Evolutionary conservation across 495 filamentous ascomycete genomes (phyloP), one percentile per base, ranked within the genome.

Genomic region (Schizothecium vesticola): DNA sequence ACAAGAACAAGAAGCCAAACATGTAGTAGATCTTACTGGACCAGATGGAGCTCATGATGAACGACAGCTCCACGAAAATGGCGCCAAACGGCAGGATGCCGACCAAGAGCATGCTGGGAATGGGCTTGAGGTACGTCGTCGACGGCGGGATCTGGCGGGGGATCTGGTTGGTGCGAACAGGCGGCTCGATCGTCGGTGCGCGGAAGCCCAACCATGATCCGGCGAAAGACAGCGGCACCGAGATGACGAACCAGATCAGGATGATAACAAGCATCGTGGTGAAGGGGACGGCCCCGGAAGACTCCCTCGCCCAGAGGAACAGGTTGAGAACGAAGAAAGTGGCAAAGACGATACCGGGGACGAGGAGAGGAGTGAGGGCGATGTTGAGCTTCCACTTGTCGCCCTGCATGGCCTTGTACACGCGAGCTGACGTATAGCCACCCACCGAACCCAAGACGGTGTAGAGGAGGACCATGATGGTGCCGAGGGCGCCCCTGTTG

Each of bases 1-100:
- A 97, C 63, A 99, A 81, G 84, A 99, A 99, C 55, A 99, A 84
- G 85, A 99, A 99, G 29, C 95, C 95, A 72, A 99, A 99, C 95
- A 99, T 99, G 83, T 99, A 99, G 83, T 99, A 99, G 66, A 99
- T 92, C 82, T 94, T 94, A 83, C 88, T 91, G 78, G 93, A 94
- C 95, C 95, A 99, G 74, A 99, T 92, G 11, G 90, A 93, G 80
- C 88, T 94, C 91, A 97, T 95, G 81, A 99, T 97, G 79, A 97
- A 97, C 85, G 95, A 97, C 16, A 99, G 88, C 79, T 99, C 96
- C 56, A 98, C 92, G 69, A 96, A 97, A 79, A 99, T 97, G 59
- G 95, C 93, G 59, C 90, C 92, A 72, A 99, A 99, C 12, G 96
- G 96, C 16, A 97, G 84, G 62, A 97, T 88, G 33, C 95, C 96